Evolutionary conservation across 495 filamentous ascomycete genomes (phyloP).

Genomic region (Diplogelasinospora grovesii): DNA sequence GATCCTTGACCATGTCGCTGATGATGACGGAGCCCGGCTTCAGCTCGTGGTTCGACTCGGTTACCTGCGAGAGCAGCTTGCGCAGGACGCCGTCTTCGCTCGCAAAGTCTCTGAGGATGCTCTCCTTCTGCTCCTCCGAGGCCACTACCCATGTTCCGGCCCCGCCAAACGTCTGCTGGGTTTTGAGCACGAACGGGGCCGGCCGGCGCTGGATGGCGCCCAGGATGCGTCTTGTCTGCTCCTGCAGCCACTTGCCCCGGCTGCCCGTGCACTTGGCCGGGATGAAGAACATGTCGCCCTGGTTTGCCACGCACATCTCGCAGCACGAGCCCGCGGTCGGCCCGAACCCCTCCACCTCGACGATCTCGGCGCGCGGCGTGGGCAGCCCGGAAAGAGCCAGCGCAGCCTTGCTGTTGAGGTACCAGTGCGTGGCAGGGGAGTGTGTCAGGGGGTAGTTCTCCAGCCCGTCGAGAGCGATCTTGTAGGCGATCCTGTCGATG

Average conservation of each 20-base stretch:
- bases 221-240: conserved; percentile 15
- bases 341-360: conserved; percentile 7
- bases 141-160: conserved; percentile 28
- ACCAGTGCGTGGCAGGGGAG: conserved; percentile 23
- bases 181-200: conserved; percentile 30
- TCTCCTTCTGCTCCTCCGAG: conserved; percentile 10
- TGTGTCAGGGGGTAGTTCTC: conserved; percentile 16
- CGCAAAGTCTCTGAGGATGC: conserved; percentile 14
- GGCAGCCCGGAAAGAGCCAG: conserved; percentile 20
- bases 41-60: conserved; percentile 18
- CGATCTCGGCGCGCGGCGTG: conserved; percentile 15
- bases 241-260: conserved; percentile 16
- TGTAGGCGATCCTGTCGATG: conserved; percentile 22
- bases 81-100: conserved; percentile 14
- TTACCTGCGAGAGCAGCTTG: conserved; percentile 22
- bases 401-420: conserved; percentile 25
- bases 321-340: conserved; percentile 11
- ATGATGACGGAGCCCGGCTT: conserved; percentile 19
- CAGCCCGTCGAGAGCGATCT: conserved; percentile 20
- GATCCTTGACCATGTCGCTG: conserved; percentile 17
- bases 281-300: conserved; percentile 7
- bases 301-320: conserved; percentile 4
- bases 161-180: conserved; percentile 30
- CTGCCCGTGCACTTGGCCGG: conserved; percentile 15
- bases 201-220: conserved; percentile 6